A percentile compares a stretch with the other conserved stretches of the same genome.
Conservation (phyloP, 768 basidiomycete species). For the Amanita subjunquillea region DNA sequence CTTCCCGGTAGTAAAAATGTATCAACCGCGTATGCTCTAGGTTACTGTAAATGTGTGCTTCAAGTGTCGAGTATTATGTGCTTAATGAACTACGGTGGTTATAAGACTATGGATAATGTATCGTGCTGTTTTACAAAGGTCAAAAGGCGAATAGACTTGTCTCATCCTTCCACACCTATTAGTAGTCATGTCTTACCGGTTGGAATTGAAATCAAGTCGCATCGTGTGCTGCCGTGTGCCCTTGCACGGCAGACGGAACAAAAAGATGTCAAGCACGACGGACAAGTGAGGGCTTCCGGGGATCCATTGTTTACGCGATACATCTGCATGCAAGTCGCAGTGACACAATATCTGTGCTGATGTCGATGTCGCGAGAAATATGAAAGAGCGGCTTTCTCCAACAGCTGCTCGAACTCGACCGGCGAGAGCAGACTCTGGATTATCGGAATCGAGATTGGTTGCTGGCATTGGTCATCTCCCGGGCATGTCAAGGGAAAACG, state of each 20-base stretch:
- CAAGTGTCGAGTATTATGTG: too few relatives aligned
- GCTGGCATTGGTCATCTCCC: constrained; percentile 44
- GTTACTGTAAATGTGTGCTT: too few relatives aligned
- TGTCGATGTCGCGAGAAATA: constrained; percentile 45
- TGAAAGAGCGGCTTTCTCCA: constrained; percentile 43
- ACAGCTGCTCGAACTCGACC: constrained; percentile 38
- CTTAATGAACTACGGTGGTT: background rate
- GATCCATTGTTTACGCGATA: constrained; percentile 29
- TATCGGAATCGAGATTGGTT: constrained; percentile 40
- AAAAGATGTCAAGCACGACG: constrained; percentile 38
- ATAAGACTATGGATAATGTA: too few relatives aligned
- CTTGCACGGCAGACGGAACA: constrained; percentile 40
- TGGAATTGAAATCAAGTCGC: constrained; percentile 11
- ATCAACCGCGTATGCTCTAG: too few relatives aligned
- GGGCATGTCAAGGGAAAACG: constrained; percentile 57
- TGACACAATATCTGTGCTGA: constrained; percentile 59
- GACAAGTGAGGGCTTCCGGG: constrained; percentile 28
- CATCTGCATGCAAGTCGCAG: constrained; percentile 61
- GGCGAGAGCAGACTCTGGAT: constrained; percentile 41
- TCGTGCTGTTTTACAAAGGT: too few relatives aligned
- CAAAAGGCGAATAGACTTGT: too few relatives aligned
- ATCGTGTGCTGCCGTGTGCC: constrained; percentile 39
- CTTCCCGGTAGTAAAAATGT: too few relatives aligned
- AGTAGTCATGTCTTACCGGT: background rate
- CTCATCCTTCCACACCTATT: too few relatives aligned